Percentiles rank a stretch among this genome's conserved stretches.
These are phyloP conservation scores for Niveomyces coronatus DNA, from an alignment of 2,329 filamentous ascomycete species.

Conservation along the genomic window DNA sequence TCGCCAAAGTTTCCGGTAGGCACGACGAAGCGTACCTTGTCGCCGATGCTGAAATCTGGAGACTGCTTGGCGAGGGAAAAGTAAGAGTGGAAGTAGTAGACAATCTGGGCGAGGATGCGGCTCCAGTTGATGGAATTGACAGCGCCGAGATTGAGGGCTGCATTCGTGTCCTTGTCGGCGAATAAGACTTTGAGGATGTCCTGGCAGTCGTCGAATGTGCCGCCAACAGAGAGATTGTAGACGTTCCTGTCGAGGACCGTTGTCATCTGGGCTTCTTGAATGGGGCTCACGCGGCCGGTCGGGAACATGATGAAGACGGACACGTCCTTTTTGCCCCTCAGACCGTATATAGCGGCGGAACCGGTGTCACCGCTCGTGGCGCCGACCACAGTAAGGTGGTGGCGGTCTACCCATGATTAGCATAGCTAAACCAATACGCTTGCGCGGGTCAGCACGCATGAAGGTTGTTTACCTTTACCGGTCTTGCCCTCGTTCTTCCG, in stretches of 20 bases:
- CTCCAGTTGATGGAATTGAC: constrained; percentile 98
- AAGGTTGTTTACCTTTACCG: constrained; percentile 33
- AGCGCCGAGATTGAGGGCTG: constrained; percentile 72
- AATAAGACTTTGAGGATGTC: constrained; percentile 94
- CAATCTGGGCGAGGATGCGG: constrained; percentile 89
- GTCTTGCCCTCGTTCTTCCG: constrained; percentile 61
- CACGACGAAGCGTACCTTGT: constrained; percentile 74
- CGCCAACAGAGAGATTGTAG: constrained; percentile 80
- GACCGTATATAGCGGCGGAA: constrained; percentile 89
- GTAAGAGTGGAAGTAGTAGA: constrained; percentile 95
- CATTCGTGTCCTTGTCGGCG: constrained; percentile 74
- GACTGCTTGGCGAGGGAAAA: constrained; percentile 62
- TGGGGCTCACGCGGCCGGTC: constrained; percentile 78
- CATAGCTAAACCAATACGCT: no score
- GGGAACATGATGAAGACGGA: constrained; percentile 93
- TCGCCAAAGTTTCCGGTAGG: constrained; percentile 97
- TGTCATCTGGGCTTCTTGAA: constrained; percentile 97
- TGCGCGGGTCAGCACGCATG: no score
- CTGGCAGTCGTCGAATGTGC: constrained; percentile 95
- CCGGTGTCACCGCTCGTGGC: constrained; percentile 85
- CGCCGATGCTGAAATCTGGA: constrained; percentile 49
- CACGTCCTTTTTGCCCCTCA: constrained; percentile 92
- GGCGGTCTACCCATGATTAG: constrained; percentile 40
- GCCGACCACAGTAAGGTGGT: constrained; percentile 78
- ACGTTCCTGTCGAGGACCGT: constrained; percentile 85